Evolutionary conservation across 148 eudicot species (phyloP).

Genomic region (Heliamphora exappendiculata): DNA sequence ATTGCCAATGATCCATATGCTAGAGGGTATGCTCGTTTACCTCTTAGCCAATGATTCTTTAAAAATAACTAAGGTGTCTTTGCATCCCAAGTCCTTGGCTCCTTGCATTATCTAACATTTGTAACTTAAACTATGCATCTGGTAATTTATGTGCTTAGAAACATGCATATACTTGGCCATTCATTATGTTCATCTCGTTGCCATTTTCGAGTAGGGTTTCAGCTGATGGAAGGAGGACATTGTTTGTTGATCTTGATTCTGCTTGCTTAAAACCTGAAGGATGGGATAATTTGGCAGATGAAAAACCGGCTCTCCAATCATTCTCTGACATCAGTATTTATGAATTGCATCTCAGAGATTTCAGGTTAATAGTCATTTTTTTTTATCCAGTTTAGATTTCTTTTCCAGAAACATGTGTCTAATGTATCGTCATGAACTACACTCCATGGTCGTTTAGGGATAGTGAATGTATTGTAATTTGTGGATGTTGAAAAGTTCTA

Average conservation of each 20-base stretch:
- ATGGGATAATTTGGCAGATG: conserved; percentile 75
- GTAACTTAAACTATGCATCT: neutral
- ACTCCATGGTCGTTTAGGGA: neutral
- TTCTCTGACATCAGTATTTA: conserved; percentile 82
- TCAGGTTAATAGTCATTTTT: conserved; percentile 48
- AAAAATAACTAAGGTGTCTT: conserved; percentile 7
- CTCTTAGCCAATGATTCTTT: neutral
- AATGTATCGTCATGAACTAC: neutral
- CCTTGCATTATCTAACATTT: neutral
- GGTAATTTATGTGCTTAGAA: neutral
- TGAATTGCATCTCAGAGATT: conserved; percentile 95
- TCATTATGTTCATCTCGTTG: neutral
- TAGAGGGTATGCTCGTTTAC: conserved; percentile 64
- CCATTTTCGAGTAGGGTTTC: conserved; percentile 49
- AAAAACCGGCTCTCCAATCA: conserved; percentile 63
- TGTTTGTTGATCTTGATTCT: conserved; percentile 68
- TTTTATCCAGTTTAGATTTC: neutral
- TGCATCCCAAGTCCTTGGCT: neutral
- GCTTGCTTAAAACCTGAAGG: conserved; percentile 72
- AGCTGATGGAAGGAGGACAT: conserved; percentile 67
- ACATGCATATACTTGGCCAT: neutral
- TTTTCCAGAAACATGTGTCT: neutral
- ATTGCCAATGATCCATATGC: conserved; percentile 93
- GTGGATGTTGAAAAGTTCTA: neutral
- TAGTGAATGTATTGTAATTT: neutral